Evolutionary conservation across 768 basidiomycete genomes (phyloP), one percentile per base, ranked within the genome.

Genomic region (Suillus americanus): DNA sequence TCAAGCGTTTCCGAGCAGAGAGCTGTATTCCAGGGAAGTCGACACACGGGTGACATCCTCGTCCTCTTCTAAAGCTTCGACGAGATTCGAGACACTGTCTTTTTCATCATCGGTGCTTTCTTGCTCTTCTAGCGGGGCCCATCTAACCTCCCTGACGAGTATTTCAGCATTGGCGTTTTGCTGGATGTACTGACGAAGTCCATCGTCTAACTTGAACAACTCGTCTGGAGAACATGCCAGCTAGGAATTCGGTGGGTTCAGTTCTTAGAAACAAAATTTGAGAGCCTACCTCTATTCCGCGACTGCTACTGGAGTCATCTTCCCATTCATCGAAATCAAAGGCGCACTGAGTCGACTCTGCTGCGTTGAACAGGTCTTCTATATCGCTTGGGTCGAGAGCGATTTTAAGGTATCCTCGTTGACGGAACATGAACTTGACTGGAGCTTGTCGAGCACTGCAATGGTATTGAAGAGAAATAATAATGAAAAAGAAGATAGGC

Each of bases 371-470:
- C 9, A 85, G 71, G 43, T 61, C 51, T 30, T 74, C 65, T 65
- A 78, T 74, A 28, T 74, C 74, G 62, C 75, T 72, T 25, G 72
- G 62, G 23, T 77, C 76, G 12, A 83, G 64, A 18, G 78, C 69
- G 20, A 87, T 78, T 62, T 77, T 80, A 40, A 90, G 80, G 62
- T 79, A 79, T 20, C 88, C 89, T 70, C 80, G 78, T 35, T 84
- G 80, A 64, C 79, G 76, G 69, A 90, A 90, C 81, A 89, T 84
- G 71, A 85, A 90, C 66, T 82, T 84, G 30, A 90, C 88, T 0
- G 88, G 83, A 3, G 89, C 79, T 45, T 86, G 76, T 43, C 84
- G 87, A 41, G 86, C 87, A 50, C 89, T 90, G 68, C 28, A 28
- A 28, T 64, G 56, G 41, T 14, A 35, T 41, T 25, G 14, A 55